Base-by-base conservation (phyloP, 2,329 filamentous ascomycete species). In the Aspergillus tubingensis region DNA sequence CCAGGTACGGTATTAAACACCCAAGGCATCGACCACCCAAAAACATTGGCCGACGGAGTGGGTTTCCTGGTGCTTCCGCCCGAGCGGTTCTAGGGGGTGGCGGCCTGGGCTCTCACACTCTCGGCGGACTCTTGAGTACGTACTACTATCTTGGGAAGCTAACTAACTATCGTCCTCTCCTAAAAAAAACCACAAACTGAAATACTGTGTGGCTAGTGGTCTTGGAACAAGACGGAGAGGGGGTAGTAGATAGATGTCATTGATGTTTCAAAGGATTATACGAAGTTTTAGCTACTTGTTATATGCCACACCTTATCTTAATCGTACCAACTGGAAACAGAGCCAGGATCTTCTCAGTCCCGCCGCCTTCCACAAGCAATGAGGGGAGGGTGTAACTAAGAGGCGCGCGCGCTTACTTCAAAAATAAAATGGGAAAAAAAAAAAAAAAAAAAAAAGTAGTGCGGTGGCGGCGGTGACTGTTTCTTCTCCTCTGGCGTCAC, bases 41-140 rank as follows among this genome's bases (percentile, higher is more conserved):
- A 62, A 59, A 61, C 59, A 61, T 58, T 63, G 61, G 57, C 58
- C 54, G 56, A 61, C 50, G 52, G 8, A 55, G 54, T 61, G 57
- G 55, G 44, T 54, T 60, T 62, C 30, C 61, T 64, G 59, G 60
- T 68, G 64, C 65, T 71, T 67, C 63, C 65, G 61, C 62, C 61
- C 62, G 65, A 63, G 63, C 65, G 66, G 65, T 70, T 71, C 68
- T 68, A 72, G 71, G 70, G 71, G 71, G 71, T 73, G 71, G 70
- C 71, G 69, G 68, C 63, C 64, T 67, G 60, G 54, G 60, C 49
- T 47, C 63, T 43, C 58, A 58, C 62, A 57, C 50, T 43, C 57
- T 13, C 27, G 27, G 32, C n/a, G 25, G 38, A 49, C 23, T 25
- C 55, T 36, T 32, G 43, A 55, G 30, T 38, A 52, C 21, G 36